Evolutionary conservation across 2,329 filamentous ascomycete genomes (phyloP).

Genomic region (Beauveria sp.): DNA sequence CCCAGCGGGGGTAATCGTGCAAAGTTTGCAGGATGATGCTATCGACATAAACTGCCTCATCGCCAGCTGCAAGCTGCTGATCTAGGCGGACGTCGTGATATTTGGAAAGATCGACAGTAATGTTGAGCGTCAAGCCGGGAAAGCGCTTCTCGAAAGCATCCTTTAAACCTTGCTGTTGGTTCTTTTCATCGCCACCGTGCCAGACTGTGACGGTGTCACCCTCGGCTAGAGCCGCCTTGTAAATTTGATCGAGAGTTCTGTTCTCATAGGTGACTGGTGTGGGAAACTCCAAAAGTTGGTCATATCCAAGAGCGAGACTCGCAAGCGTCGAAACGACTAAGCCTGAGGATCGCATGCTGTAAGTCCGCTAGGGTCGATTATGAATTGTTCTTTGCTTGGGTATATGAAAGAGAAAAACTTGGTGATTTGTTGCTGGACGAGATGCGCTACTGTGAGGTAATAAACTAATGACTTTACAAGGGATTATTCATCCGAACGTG

Average conservation of each 20-base stretch:
- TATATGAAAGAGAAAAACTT: neutral
- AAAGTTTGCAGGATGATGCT: conserved; percentile 41
- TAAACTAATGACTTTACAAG: neutral
- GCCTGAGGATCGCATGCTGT: neutral
- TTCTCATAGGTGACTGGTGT: conserved; percentile 27
- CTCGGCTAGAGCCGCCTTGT: conserved; percentile 37
- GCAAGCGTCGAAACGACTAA: neutral
- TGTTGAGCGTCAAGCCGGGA: conserved; percentile 42
- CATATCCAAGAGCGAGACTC: neutral
- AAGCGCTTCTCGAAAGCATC: conserved; percentile 37
- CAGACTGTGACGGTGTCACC: conserved; percentile 36
- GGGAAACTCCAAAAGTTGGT: neutral
- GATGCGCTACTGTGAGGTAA: neutral
- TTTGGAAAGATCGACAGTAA: conserved; percentile 48
- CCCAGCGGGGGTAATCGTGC: conserved; percentile 46
- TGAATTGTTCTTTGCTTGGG: neutral
- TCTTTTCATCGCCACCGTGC: conserved; percentile 40
- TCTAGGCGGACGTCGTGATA: conserved; percentile 44
- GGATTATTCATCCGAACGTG: too few species aligned
- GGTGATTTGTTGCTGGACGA: too few species aligned
- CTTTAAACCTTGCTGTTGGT: conserved; percentile 32
- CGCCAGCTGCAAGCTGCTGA: conserved; percentile 28
- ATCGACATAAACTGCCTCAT: conserved; percentile 31
- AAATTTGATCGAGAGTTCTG: conserved; percentile 40
- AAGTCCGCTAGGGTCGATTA: neutral